Conservation (phyloP, 2,329 filamentous ascomycete genomes). For the Microcyclospora pomicola region DNA sequence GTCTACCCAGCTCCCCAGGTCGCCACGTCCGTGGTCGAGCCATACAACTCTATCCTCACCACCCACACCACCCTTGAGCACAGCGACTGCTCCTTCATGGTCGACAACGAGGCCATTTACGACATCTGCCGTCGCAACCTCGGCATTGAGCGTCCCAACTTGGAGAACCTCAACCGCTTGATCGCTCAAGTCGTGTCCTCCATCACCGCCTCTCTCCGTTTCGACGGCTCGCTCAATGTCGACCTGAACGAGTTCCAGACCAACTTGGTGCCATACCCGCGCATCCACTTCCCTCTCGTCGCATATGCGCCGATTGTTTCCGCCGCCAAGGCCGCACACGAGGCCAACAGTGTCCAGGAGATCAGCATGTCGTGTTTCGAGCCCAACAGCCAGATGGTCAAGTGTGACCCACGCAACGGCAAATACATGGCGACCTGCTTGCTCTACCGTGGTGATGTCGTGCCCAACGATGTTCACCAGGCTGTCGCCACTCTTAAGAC, state of each 20-base stretch:
- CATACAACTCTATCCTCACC: conserved; percentile 98
- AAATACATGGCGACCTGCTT: conserved; percentile 99
- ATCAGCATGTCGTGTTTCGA: conserved; percentile 99
- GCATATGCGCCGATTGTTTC: conserved; percentile 92
- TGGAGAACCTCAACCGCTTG: conserved; percentile 96
- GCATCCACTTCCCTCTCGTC: conserved; percentile 98
- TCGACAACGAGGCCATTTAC: conserved; percentile 99
- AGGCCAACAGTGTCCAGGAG: conserved; percentile 95
- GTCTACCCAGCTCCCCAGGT: conserved; percentile 97
- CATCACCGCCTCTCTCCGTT: conserved; percentile 95
- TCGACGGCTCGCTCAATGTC: conserved; percentile 97
- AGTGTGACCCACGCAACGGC: conserved; percentile 94
- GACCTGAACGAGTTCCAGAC: conserved; percentile 99
- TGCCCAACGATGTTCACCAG: conserved; percentile 84
- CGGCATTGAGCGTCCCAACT: conserved; percentile 92
- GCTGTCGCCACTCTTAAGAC: conserved; percentile 96
- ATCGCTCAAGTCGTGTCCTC: conserved; percentile 98
- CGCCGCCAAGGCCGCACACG: conserved; percentile 87
- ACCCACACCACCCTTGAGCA: conserved; percentile 99
- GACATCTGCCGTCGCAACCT: conserved; percentile 98
- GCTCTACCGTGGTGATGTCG: conserved; percentile 96
- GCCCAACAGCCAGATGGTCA: conserved; percentile 99
- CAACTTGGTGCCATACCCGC: conserved; percentile 95
- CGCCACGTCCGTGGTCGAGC: conserved; percentile 94
- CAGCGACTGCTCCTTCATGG: conserved; percentile 99